Evolutionary conservation across 495 filamentous ascomycete species (phyloP), one percentile per base, ranked within the genome.

Genomic region (Daldinia decipiens): DNA sequence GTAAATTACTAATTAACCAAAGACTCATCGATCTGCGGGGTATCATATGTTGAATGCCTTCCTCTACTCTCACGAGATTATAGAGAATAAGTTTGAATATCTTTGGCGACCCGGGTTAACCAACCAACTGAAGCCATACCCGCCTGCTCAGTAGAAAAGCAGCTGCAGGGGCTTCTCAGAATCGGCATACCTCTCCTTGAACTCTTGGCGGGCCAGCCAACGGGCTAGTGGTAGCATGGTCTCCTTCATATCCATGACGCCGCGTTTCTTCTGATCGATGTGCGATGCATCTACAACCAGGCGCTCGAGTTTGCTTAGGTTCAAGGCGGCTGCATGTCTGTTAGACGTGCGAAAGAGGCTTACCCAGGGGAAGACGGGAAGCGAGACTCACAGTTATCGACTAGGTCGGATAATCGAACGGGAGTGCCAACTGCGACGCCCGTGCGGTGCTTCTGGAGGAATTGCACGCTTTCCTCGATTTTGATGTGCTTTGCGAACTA

Each of bases 401-500:
- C 83, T 54, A 99, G 79, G 71, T 95, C 95, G 43, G 88, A 88
- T 32, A 98, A 77, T 47, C 95, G 85, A 52, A 88, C 83, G 2
- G 95, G 95, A 2, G 95, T 99, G 5, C 95, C 95, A 19, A 97
- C 92, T 1, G 92, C 94, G 58, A 98, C 91, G 19, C 91, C 90
- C 7, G 92, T 91, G 55, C 91, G 90, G 62, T 68, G 76, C 78
- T 86, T 80, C 80, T 92, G 79, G 82, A 94, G 87, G 78, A 91
- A 91, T 54, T 91, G 86, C 60, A 94, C 88, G 17, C 93, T 91
- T 68, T 98, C 96, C 59, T 92, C 86, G 5, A 99, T 70, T 80
- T 99, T 99, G 82, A 99, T 97, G 69, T 99, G 95, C 77, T 99
- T 99, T 7, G 96, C 95, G 78, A 99, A 99, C 56, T 85, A 4